Conservation (phyloP, 2,329 filamentous ascomycete genomes). For the Alternaria arborescens region DNA sequence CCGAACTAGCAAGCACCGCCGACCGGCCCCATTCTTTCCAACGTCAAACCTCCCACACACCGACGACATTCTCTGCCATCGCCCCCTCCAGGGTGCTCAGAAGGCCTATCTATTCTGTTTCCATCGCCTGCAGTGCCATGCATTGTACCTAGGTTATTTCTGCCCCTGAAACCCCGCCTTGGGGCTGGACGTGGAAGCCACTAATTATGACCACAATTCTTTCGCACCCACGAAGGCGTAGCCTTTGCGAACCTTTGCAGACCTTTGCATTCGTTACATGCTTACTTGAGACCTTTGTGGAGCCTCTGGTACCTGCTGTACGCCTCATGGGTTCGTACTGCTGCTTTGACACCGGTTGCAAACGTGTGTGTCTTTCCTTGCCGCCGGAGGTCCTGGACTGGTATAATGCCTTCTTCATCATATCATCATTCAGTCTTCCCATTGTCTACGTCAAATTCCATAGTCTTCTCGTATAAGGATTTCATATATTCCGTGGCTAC, state of each 20-base stretch:
- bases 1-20: neutral
- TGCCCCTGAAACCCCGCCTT: neutral
- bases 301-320: neutral
- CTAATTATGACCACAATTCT: neutral
- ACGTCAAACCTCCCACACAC: constrained; percentile 14
- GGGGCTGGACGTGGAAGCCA: neutral
- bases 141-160: neutral
- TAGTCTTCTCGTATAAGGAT: neutral
- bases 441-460: neutral
- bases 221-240: neutral
- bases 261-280: neutral
- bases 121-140: neutral
- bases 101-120: neutral
- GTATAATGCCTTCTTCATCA: neutral
- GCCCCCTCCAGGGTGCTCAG: neutral
- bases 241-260: neutral
- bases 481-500: neutral
- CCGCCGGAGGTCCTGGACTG: neutral
- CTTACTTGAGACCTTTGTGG: neutral
- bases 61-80: constrained; percentile 2
- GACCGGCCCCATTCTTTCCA: constrained; percentile 5
- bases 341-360: neutral
- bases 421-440: neutral
- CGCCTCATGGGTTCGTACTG: too few relatives aligned
- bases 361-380: neutral